phyloP scores from a whole-genome alignment of 352 stramenopile genomes.

The Globisporangium okanoganense region DNA sequence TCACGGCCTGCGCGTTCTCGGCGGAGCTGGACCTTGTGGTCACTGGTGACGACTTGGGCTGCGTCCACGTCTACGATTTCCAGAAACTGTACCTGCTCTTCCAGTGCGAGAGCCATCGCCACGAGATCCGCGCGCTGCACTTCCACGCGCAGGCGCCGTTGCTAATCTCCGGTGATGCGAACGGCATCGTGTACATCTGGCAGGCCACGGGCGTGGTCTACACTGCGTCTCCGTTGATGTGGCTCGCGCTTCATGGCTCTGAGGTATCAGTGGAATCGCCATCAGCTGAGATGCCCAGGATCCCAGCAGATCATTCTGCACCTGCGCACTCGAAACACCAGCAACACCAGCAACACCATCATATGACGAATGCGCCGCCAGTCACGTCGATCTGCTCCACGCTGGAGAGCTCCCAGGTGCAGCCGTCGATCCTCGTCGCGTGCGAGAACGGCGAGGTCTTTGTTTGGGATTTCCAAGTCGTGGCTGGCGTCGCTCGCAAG shows the following conservation, averaged over 20 bases:
- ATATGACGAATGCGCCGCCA: not conserved
- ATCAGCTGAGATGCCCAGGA: not conserved
- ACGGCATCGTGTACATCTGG: slow-evolving; percentile 43
- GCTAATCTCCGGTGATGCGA: slow-evolving; percentile 45
- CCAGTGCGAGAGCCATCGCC: slow-evolving; percentile 37
- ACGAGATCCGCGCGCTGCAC: slow-evolving; percentile 49
- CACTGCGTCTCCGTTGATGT: slow-evolving; percentile 27
- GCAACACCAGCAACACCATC: not conserved
- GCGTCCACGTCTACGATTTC: slow-evolving; percentile 65
- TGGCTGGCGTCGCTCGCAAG: slow-evolving; percentile 19
- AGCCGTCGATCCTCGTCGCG: slow-evolving; percentile 16
- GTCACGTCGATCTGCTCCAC: slow-evolving; percentile 30
- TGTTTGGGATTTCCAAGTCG: slow-evolving; percentile 23
- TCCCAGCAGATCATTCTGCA: not conserved
- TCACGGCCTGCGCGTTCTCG: slow-evolving; percentile 55
- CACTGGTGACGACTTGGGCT: slow-evolving; percentile 50
- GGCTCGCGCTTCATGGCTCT: slow-evolving; percentile 9
- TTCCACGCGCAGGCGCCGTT: slow-evolving; percentile 37
- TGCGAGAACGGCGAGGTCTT: slow-evolving; percentile 12
- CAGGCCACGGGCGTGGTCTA: slow-evolving; percentile 23
- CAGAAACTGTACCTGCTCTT: slow-evolving; percentile 52
- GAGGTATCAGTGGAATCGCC: not conserved
- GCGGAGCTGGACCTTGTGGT: slow-evolving; percentile 35
- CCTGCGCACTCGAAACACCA: not conserved
- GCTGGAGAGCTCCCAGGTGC: slow-evolving; percentile 8